Evolutionary conservation across 2,329 filamentous ascomycete genomes (phyloP).

Genomic region (Alternaria postmessia): DNA sequence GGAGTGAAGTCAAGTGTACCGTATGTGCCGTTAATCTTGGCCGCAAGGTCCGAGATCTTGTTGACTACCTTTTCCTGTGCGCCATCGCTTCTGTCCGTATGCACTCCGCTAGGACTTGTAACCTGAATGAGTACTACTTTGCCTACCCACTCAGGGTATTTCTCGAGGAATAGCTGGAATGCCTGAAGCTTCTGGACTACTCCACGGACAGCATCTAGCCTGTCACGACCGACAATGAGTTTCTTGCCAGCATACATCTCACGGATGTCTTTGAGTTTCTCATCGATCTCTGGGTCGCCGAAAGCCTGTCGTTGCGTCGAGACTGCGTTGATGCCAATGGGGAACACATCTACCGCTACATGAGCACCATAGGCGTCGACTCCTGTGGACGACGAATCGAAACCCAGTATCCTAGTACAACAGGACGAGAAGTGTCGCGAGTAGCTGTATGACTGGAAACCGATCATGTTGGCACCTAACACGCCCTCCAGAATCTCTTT

Average conservation of each 20-base stretch:
- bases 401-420: slow-evolving; percentile 89
- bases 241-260: slow-evolving; percentile 87
- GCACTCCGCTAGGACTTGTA: slow-evolving; percentile 83
- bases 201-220: slow-evolving; percentile 90
- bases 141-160: slow-evolving; percentile 90
- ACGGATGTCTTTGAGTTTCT: slow-evolving; percentile 75
- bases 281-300: slow-evolving; percentile 71
- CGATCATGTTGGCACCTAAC: slow-evolving; percentile 89
- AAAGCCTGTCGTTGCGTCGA: slow-evolving; percentile 80
- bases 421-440: slow-evolving; percentile 94
- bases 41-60: slow-evolving; percentile 88
- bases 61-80: slow-evolving; percentile 82
- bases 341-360: slow-evolving; percentile 91
- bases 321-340: slow-evolving; percentile 90
- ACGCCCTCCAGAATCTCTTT: slow-evolving; percentile 92
- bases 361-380: slow-evolving; percentile 89
- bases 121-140: slow-evolving; percentile 95
- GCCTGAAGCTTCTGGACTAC: slow-evolving; percentile 96
- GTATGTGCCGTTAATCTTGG: slow-evolving; percentile 89
- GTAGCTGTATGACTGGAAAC: slow-evolving; percentile 95
- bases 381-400: slow-evolving; percentile 82
- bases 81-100: slow-evolving; percentile 75
- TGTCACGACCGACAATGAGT: slow-evolving; percentile 92
- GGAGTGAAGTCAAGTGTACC: slow-evolving; percentile 89
- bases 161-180: slow-evolving; percentile 89